Percentiles rank a stretch among this genome's conserved stretches.
These are phyloP conservation scores for Ophiostoma montium DNA, from an alignment of 2,329 filamentous ascomycete genomes.

Conservation along the genomic window DNA sequence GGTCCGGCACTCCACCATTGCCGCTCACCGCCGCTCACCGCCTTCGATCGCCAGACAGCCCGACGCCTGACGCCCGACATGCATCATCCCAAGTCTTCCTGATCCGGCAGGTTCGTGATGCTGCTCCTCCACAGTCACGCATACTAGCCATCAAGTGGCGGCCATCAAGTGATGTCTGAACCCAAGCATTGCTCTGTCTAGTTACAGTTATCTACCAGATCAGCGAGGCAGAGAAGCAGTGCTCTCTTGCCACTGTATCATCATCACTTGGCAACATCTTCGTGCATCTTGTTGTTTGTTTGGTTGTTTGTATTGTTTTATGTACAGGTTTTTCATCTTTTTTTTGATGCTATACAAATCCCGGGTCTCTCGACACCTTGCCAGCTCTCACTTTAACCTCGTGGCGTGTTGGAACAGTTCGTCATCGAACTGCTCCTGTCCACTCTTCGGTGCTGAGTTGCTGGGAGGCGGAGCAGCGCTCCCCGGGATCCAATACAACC, in stretches of 20 bases:
- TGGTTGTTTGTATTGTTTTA: background rate
- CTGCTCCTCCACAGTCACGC: too few species aligned
- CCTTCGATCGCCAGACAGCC: background rate
- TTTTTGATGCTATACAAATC: constrained; percentile 14
- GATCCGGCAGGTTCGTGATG: too few species aligned
- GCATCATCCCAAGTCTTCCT: too few species aligned
- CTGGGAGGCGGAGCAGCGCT: constrained; percentile 39
- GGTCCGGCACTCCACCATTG: background rate
- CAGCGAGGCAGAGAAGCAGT: too few species aligned
- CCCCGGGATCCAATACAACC: background rate
- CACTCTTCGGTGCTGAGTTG: constrained; percentile 56
- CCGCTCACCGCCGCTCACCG: background rate
- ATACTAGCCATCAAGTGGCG: background rate
- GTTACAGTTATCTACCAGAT: background rate
- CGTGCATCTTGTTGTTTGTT: constrained; percentile 1
- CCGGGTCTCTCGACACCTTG: constrained; percentile 46
- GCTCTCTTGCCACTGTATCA: too few species aligned
- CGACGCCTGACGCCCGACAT: background rate
- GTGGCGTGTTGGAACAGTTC: constrained; percentile 25
- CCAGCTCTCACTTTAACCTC: constrained; percentile 59
- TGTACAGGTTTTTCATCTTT: constrained; percentile 14
- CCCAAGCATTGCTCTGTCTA: background rate
- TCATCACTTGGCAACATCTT: too few species aligned
- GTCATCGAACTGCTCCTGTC: constrained; percentile 11
- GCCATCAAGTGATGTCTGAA: background rate